Conservation (phyloP, 148 eudicot genomes). For the Selenicereus undatus region DNA sequence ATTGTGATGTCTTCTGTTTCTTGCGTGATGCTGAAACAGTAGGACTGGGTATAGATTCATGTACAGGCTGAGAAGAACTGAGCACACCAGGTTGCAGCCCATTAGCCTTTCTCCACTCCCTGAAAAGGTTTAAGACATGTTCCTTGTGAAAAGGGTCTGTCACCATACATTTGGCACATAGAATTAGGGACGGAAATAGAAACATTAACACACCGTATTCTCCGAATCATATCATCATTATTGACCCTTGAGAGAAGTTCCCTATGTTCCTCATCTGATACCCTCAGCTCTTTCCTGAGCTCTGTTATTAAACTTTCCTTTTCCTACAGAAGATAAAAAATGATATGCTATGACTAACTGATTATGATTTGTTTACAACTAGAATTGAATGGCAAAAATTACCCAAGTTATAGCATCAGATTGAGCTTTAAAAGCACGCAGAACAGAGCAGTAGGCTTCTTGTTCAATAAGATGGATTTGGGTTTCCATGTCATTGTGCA, state of each 20-base stretch:
- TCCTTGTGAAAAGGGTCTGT: constrained; percentile 17
- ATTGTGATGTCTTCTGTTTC: constrained; percentile 60
- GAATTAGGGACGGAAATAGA: neutral
- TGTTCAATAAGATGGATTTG: constrained; percentile 83
- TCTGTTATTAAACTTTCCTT: constrained; percentile 88
- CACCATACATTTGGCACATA: constrained; percentile 9
- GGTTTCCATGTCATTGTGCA: constrained; percentile 69
- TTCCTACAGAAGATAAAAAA: constrained; percentile 41
- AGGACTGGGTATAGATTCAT: constrained; percentile 73
- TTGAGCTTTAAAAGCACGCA: constrained; percentile 88
- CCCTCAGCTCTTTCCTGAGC: constrained; percentile 83
- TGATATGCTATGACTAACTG: constrained; percentile 9
- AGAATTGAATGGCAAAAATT: constrained; percentile 17
- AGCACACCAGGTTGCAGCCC: constrained; percentile 62
- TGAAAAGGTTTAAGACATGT: constrained; percentile 26
- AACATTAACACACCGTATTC: constrained; percentile 58
- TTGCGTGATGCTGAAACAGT: constrained; percentile 84
- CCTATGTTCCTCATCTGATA: constrained; percentile 92
- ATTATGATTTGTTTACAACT: constrained; percentile 5
- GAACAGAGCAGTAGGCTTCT: constrained; percentile 80
- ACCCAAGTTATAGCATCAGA: constrained; percentile 93
- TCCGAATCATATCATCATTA: constrained; percentile 66
- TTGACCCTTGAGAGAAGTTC: constrained; percentile 78
- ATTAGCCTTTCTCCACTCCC: constrained; percentile 91
- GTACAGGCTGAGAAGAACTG: constrained; percentile 51